Evolutionary conservation across 2,329 filamentous ascomycete genomes (phyloP).

Genomic region (Colletotrichum caudatum): DNA sequence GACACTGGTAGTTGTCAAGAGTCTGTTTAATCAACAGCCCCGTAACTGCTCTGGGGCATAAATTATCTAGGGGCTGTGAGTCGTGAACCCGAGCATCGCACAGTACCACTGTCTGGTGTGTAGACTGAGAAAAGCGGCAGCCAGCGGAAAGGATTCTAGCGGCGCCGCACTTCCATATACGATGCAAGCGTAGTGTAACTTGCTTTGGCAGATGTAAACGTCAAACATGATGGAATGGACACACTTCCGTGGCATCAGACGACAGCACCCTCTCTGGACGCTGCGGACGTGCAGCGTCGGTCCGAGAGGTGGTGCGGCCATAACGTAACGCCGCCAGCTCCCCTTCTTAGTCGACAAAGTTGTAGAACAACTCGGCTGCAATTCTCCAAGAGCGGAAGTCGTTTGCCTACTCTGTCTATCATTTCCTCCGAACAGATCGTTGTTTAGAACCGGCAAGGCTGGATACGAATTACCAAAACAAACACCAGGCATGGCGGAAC

Average conservation of each 20-base stretch:
- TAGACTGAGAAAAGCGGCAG: not conserved
- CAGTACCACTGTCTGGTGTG: no score
- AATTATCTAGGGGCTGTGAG: no score
- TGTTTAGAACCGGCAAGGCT: not conserved
- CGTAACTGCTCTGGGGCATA: no score
- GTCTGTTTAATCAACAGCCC: no score
- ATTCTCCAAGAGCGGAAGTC: no score
- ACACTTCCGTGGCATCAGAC: not conserved
- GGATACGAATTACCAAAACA: not conserved
- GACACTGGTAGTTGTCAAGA: no score
- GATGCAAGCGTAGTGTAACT: no score
- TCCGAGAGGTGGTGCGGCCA: no score
- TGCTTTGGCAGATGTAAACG: not conserved
- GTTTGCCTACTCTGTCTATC: not conserved
- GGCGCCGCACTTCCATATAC: not conserved
- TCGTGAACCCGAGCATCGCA: no score
- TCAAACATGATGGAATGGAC: not conserved
- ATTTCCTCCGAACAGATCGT: no score
- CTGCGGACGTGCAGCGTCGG: not conserved
- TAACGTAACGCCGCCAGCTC: not conserved
- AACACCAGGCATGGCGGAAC: not conserved
- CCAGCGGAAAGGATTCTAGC: not conserved
- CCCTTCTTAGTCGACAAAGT: not conserved
- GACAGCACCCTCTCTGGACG: not conserved
- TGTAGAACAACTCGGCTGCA: not conserved